Evolutionary conservation across 805 yeast genomes (phyloP), one percentile per base, ranked within the genome.

Genomic region (Myxozyma monticola): DNA sequence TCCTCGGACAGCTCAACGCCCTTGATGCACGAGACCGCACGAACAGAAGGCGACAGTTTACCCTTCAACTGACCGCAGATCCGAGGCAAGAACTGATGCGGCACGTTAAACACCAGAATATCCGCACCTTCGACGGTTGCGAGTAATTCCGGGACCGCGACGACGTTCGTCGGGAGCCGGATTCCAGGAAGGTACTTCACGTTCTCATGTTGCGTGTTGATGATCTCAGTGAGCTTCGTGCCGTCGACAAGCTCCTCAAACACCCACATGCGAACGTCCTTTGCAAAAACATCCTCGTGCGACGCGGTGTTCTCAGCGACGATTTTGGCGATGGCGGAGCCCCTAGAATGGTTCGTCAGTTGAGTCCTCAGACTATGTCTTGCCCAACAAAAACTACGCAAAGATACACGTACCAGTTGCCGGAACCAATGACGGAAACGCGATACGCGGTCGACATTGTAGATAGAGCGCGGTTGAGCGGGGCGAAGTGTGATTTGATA

Each of bases 281-380:
- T 73, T 52, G 80, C 76, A 69, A 93, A 93, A 63, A 87, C 71
- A 33, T 80, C 76, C 34, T 90, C 83, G 70, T 88, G 79, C 56
- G 79, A 79, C 17, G 76, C 76, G 37, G 90, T 76, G 69, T 89
- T 90, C 71, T 93, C 98, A 33, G 97, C 89, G 24, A 89, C 83
- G 38, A 91, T 88, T 69, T 93, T 91, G 56, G 98, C 97, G 48
- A 93, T 89, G 17, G 98, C 91, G 33, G 96, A 88, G 59, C 99
- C 99, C 86, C 67, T 63, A 25, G 5, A 10, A 12, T 62, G 56
- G n/a, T 7, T n/a, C n/a, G n/a, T n/a, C n/a, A n/a, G n/a, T n/a
- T n/a, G n/a, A n/a, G n/a, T n/a, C n/a, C n/a, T n/a, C n/a, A n/a
- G n/a, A n/a, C n/a, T n/a, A n/a, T n/a, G n/a, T n/a, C n/a, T n/a